phyloP scores from a whole-genome alignment of 805 yeast species.

The Candida pseudoglaebosa region DNA sequence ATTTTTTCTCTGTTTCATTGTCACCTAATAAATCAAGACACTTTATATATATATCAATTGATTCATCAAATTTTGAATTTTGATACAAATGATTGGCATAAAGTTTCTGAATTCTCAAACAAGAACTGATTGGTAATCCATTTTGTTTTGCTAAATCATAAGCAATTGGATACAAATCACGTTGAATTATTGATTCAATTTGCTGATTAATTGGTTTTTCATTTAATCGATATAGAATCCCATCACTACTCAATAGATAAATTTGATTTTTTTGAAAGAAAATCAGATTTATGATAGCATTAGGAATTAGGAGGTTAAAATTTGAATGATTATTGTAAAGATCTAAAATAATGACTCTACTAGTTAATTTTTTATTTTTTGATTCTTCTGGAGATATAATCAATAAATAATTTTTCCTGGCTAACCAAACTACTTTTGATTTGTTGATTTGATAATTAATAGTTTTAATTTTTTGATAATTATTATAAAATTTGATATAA shows the following conservation, averaged over 20 bases:
- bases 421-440: slow-evolving; percentile 44
- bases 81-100: slow-evolving; percentile 73
- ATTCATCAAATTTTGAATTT: slow-evolving; percentile 60
- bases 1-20: background rate
- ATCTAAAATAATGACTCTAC: slow-evolving; percentile 66
- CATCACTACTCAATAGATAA: slow-evolving; percentile 68
- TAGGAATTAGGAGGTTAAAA: slow-evolving; percentile 64
- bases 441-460: slow-evolving; percentile 57
- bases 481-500: slow-evolving; percentile 60
- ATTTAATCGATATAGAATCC: slow-evolving; percentile 61
- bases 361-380: slow-evolving; percentile 30
- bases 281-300: slow-evolving; percentile 52
- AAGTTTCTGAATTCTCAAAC: slow-evolving; percentile 28
- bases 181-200: slow-evolving; percentile 60
- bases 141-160: slow-evolving; percentile 54
- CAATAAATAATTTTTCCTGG: slow-evolving; percentile 51
- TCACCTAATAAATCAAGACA: slow-evolving; percentile 24
- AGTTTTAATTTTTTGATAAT: slow-evolving; percentile 49
- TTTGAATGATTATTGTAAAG: slow-evolving; percentile 65
- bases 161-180: slow-evolving; percentile 72
- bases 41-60: slow-evolving; percentile 70
- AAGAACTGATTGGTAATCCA: slow-evolving; percentile 24
- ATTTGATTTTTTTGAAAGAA: slow-evolving; percentile 55
- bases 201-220: slow-evolving; percentile 68
- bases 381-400: slow-evolving; percentile 49